Percentiles rank a stretch among this genome's conserved stretches.
Evolutionary conservation across 1,139 yeast genomes (phyloP).

Genomic region (Debaryomycetaceae sp.): DNA sequence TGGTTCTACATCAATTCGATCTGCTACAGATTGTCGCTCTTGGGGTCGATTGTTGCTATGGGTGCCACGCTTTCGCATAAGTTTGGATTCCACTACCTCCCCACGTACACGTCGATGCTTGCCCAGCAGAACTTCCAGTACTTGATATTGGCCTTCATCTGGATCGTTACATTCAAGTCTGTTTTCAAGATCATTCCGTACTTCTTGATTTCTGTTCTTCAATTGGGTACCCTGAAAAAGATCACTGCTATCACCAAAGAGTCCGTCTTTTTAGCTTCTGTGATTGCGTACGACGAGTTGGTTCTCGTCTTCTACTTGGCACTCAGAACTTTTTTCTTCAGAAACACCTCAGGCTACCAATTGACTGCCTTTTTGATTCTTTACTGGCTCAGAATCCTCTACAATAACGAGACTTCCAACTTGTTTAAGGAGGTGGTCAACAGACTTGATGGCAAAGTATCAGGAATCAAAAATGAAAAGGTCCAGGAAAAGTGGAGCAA

Average conservation of each 20-base stretch:
- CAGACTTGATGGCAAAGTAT: conserved; percentile 40
- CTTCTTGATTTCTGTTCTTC: conserved; percentile 54
- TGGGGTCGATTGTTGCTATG: conserved; percentile 57
- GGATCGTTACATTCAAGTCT: conserved; percentile 65
- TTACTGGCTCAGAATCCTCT: conserved; percentile 67
- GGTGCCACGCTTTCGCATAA: conserved; percentile 53
- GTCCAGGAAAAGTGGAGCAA: conserved; percentile 43
- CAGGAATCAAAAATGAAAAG: conserved; percentile 42
- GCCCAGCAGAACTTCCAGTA: conserved; percentile 72
- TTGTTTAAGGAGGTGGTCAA: conserved; percentile 39
- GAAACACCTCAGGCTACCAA: conserved; percentile 68
- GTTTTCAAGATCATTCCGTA: conserved; percentile 65
- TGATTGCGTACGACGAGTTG: conserved; percentile 62
- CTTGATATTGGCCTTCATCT: conserved; percentile 48
- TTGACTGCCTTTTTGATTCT: conserved; percentile 53
- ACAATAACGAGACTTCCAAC: conserved; percentile 47
- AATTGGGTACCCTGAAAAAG: conserved; percentile 42
- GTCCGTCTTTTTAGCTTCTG: conserved; percentile 38
- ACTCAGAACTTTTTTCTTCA: conserved; percentile 57
- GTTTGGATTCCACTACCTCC: conserved; percentile 51
- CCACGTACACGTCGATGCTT: conserved; percentile 54
- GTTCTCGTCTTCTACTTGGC: conserved; percentile 49
- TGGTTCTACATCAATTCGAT: conserved; percentile 41
- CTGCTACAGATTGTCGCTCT: conserved; percentile 50
- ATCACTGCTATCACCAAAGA: conserved; percentile 38